Percentiles rank a stretch among this genome's conserved stretches.
These are phyloP conservation scores for Auricularia cornea DNA, from an alignment of 768 basidiomycete genomes.

Conservation along the genomic window DNA sequence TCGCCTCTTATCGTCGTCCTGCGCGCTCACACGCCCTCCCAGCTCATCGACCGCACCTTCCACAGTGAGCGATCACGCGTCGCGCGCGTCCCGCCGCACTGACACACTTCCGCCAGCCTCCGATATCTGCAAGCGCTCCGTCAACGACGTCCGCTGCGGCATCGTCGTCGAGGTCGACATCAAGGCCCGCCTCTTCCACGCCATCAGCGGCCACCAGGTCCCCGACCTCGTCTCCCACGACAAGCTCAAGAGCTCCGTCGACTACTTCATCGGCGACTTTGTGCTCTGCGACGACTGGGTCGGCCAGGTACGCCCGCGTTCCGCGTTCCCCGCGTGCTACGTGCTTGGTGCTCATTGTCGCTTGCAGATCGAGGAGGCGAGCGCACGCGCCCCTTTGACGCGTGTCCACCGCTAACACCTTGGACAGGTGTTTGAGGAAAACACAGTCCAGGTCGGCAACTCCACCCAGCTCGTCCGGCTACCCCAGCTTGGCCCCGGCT, in stretches of 20 bases:
- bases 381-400: slow-evolving; percentile 12
- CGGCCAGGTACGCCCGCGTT: slow-evolving; percentile 72
- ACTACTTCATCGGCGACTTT: slow-evolving; percentile 72
- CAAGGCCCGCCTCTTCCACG: slow-evolving; percentile 64
- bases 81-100: neutral
- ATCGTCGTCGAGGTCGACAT: slow-evolving; percentile 59
- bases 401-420: slow-evolving; percentile 6
- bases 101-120: slow-evolving; percentile 30
- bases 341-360: neutral
- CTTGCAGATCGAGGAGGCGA: slow-evolving; percentile 66
- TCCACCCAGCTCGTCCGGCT: slow-evolving; percentile 54
- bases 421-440: slow-evolving; percentile 73
- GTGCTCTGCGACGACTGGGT: slow-evolving; percentile 81
- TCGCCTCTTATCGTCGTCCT: slow-evolving; percentile 29
- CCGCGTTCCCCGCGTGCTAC: neutral
- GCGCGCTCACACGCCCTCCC: neutral
- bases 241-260: slow-evolving; percentile 48
- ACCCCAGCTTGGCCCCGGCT: slow-evolving; percentile 68
- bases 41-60: slow-evolving; percentile 19
- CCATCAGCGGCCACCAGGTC: slow-evolving; percentile 51
- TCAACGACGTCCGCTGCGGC: slow-evolving; percentile 68
- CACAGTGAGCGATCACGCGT: neutral
- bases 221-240: slow-evolving; percentile 54
- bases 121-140: slow-evolving; percentile 71
- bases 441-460: slow-evolving; percentile 57